These are phyloP conservation scores for Neurospora tetrasperma DNA, from an alignment of 495 filamentous ascomycete genomes.

Conservation along the genomic window DNA sequence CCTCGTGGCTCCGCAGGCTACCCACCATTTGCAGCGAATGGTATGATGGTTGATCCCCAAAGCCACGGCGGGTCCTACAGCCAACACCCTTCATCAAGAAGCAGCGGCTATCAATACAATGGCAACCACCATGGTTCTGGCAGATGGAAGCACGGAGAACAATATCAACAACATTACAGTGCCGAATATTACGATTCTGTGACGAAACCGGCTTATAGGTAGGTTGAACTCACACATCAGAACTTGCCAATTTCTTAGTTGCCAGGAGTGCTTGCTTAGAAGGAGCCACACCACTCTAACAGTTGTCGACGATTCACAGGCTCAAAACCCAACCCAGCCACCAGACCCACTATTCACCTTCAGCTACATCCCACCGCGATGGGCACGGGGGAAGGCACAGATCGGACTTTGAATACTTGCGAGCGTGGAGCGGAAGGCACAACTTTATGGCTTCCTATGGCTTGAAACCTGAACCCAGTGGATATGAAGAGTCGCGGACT, in stretches of 20 bases:
- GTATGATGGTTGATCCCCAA: neutral
- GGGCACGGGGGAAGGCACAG: neutral
- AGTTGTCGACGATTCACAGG: neutral
- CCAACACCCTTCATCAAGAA: neutral
- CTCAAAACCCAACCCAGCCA: neutral
- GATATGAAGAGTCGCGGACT: neutral
- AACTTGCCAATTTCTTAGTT: neutral
- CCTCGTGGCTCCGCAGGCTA: neutral
- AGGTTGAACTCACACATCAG: neutral
- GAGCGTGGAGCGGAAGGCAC: neutral
- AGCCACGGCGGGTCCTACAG: neutral
- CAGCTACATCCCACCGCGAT: neutral
- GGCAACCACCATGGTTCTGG: neutral
- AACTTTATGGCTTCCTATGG: neutral
- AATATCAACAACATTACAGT: neutral
- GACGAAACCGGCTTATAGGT: neutral
- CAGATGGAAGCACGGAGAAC: neutral
- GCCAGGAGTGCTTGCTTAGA: neutral
- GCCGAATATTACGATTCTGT: neutral
- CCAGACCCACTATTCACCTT: neutral
- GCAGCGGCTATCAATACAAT: neutral
- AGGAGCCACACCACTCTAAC: neutral
- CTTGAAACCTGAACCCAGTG: neutral
- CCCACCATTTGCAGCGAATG: neutral
- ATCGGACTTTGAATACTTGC: neutral